Evolutionary conservation across 2,329 filamentous ascomycete species (phyloP).

Genomic region (Aspergillus fijiensis): DNA sequence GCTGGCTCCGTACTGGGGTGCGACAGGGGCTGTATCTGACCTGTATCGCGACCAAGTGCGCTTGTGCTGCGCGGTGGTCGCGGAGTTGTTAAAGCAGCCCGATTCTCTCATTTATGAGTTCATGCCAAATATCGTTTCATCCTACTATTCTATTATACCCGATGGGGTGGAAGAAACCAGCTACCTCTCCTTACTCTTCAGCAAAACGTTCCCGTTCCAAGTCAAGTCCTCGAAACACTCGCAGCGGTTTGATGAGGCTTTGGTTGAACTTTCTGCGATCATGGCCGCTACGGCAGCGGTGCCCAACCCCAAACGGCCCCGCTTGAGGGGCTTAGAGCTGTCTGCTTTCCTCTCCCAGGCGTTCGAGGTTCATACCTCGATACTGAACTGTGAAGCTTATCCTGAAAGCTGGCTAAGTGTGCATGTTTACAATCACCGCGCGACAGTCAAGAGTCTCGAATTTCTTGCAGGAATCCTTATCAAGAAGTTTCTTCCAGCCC

Average conservation of each 20-base stretch:
- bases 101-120: conserved; percentile 82
- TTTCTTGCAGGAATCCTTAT: conserved; percentile 76
- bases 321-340: conserved; percentile 75
- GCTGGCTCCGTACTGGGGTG: conserved; percentile 93
- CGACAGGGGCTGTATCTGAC: conserved; percentile 68
- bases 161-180: conserved; percentile 60
- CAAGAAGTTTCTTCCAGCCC: conserved; percentile 80
- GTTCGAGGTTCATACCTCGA: conserved; percentile 82
- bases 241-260: conserved; percentile 75
- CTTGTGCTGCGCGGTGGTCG: conserved; percentile 87
- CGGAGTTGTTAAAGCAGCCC: conserved; percentile 76
- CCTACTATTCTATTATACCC: conserved; percentile 74
- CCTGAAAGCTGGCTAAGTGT: conserved; percentile 87
- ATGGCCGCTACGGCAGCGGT: conserved; percentile 78
- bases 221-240: conserved; percentile 62
- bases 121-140: conserved; percentile 86
- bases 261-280: conserved; percentile 85
- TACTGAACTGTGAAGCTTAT: conserved; percentile 85
- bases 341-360: conserved; percentile 73
- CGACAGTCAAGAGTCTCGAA: conserved; percentile 80
- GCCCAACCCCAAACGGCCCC: conserved; percentile 69
- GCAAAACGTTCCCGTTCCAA: conserved; percentile 85
- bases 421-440: conserved; percentile 89
- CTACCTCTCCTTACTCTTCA: conserved; percentile 82
- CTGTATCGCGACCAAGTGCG: conserved; percentile 93